Conservation (phyloP, 225 moss, liverwort and hornwort species). For the Sphagnum contortum region DNA sequence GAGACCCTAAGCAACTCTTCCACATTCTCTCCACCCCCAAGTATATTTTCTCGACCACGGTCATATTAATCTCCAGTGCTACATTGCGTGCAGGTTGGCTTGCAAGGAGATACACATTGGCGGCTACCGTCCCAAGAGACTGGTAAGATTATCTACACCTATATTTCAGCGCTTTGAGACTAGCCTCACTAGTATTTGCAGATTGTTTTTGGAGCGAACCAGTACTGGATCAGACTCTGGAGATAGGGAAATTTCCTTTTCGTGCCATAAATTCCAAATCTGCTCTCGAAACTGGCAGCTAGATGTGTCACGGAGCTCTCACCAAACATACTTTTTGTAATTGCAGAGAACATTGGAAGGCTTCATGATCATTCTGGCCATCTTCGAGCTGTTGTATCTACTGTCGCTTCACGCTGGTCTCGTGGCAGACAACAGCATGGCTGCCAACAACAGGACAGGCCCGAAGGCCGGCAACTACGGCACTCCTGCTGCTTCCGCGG, state of each 20-base stretch:
- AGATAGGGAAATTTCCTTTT: background rate
- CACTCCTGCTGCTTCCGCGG: background rate
- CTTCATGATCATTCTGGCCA: conserved; percentile 26
- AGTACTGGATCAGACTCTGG: background rate
- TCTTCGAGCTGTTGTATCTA: conserved; percentile 27
- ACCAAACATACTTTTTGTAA: background rate
- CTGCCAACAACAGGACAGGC: background rate
- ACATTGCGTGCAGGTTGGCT: conserved; percentile 1
- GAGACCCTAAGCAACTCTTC: no score
- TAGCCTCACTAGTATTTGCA: background rate
- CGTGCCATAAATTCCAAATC: background rate
- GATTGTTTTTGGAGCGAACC: background rate
- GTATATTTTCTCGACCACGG: no score
- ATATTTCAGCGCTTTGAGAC: background rate
- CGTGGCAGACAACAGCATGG: conserved; percentile 6
- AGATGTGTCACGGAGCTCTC: no score
- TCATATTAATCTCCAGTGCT: no score
- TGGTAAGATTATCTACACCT: conserved; percentile 6
- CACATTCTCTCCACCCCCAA: no score
- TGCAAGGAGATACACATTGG: conserved; percentile 39
- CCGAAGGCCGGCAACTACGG: background rate
- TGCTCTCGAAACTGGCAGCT: no score
- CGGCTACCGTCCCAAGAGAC: conserved; percentile 21
- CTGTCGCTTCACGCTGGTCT: conserved; percentile 14
- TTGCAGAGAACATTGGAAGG: conserved; percentile 23